These are phyloP conservation scores for Tuber calosporum DNA, from an alignment of 495 filamentous ascomycete genomes.

Conservation along the genomic window DNA sequence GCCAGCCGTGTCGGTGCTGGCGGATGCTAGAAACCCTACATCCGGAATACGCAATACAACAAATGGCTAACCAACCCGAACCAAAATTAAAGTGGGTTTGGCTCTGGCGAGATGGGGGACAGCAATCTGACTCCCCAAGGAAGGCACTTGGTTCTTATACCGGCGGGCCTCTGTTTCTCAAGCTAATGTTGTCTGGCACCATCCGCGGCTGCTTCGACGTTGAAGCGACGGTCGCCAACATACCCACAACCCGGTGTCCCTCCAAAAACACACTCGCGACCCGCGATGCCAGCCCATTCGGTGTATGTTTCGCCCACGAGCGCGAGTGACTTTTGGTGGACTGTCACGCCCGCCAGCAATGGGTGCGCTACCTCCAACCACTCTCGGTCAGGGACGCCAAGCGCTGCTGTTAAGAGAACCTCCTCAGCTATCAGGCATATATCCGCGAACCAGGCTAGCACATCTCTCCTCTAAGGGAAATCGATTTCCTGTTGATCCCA, in stretches of 20 bases:
- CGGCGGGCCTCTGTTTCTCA: slow-evolving; percentile 82
- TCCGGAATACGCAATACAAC: slow-evolving; percentile 62
- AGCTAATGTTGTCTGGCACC: slow-evolving; percentile 90
- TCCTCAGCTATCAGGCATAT: slow-evolving; percentile 82
- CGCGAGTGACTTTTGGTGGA: slow-evolving; percentile 87
- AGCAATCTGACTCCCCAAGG: slow-evolving; percentile 82
- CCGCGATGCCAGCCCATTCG: slow-evolving; percentile 73
- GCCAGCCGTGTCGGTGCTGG: slow-evolving; percentile 87
- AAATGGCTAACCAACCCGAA: slow-evolving; percentile 84
- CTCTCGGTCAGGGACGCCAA: slow-evolving; percentile 58
- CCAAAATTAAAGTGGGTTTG: slow-evolving; percentile 91
- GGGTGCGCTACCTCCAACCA: slow-evolving; percentile 56
- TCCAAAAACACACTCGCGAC: slow-evolving; percentile 76
- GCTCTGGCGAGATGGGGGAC: slow-evolving; percentile 74
- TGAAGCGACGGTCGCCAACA: slow-evolving; percentile 80
- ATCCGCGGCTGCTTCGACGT: slow-evolving; percentile 87
- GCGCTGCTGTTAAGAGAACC: slow-evolving; percentile 78
- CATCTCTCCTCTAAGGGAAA: slow-evolving; percentile 74
- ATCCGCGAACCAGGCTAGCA: slow-evolving; percentile 78
- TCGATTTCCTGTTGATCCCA: slow-evolving; percentile 61
- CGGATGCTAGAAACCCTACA: slow-evolving; percentile 92
- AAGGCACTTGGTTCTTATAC: slow-evolving; percentile 73
- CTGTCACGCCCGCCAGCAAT: slow-evolving; percentile 72
- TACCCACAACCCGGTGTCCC: slow-evolving; percentile 74
- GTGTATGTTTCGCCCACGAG: slow-evolving; percentile 61